Conservation (phyloP, 2,329 filamentous ascomycete species). For the Rachicladosporium sp. region DNA sequence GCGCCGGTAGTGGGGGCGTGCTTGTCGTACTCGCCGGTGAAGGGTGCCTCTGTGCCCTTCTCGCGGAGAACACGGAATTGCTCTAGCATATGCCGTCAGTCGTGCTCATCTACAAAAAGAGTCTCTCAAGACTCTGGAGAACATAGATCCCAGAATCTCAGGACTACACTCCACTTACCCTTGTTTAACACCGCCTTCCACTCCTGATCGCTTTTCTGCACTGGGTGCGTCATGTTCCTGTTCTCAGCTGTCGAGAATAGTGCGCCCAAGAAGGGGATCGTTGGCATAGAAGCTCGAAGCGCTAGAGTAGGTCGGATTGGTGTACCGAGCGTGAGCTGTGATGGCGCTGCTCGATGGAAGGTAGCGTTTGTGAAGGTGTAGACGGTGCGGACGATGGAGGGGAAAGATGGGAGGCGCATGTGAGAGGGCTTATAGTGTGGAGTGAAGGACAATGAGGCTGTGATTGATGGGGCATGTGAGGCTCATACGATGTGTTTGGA, state of each 20-base stretch:
- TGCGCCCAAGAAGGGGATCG: slow-evolving; percentile 64
- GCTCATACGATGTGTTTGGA: no score
- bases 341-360: slow-evolving; percentile 11
- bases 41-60: slow-evolving; percentile 79
- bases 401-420: slow-evolving; percentile 39
- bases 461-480: no score
- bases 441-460: no score
- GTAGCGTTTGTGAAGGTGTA: slow-evolving; percentile 37
- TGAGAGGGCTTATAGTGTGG: no score
- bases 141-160: not conserved
- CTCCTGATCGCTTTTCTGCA: slow-evolving; percentile 67
- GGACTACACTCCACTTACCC: slow-evolving; percentile 34
- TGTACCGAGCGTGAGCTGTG: slow-evolving; percentile 2
- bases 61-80: slow-evolving; percentile 90
- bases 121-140: not conserved
- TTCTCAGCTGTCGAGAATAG: slow-evolving; percentile 54
- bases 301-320: slow-evolving; percentile 16
- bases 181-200: slow-evolving; percentile 76
- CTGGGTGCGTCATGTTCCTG: slow-evolving; percentile 49
- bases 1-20: slow-evolving; percentile 64
- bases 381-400: slow-evolving; percentile 36
- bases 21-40: slow-evolving; percentile 74
- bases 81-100: slow-evolving; percentile 43
- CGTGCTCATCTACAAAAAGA: not conserved
- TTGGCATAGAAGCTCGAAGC: slow-evolving; percentile 50